Percentiles rank a stretch among this genome's conserved stretches.
phyloP scores from a whole-genome alignment of 2,329 filamentous ascomycete genomes.

The Monilinia polystroma region DNA sequence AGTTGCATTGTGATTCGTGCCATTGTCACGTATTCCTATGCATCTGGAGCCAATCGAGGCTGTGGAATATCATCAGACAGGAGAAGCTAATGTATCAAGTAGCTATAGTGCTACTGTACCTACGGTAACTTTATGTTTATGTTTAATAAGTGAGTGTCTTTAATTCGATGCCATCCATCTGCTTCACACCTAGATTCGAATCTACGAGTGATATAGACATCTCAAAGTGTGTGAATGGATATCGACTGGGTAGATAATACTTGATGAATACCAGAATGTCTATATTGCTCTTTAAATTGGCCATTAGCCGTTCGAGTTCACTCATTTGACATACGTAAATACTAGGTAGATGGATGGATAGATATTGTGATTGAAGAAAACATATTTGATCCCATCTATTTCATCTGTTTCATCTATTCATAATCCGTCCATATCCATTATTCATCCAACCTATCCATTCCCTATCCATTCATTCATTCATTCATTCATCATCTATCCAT shows the following conservation, averaged over 20 bases:
- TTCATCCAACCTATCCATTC: background rate
- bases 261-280: too few relatives aligned
- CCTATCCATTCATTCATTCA: background rate
- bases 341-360: too few relatives aligned
- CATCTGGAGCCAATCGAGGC: conserved; percentile 1
- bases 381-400: too few relatives aligned
- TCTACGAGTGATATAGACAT: background rate
- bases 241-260: too few relatives aligned
- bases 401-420: too few relatives aligned
- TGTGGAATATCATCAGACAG: background rate
- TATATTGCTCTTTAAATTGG: too few relatives aligned
- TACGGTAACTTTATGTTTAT: conserved; percentile 8
- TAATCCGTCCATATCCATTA: too few relatives aligned
- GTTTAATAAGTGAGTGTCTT: background rate
- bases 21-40: background rate
- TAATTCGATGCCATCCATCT: conserved; percentile 10
- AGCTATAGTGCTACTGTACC: background rate
- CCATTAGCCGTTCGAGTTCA: too few relatives aligned
- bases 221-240: too few relatives aligned
- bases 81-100: background rate
- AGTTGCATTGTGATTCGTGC: conserved; percentile 14
- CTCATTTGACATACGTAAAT: too few relatives aligned
- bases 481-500: background rate
- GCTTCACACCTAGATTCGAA: background rate
- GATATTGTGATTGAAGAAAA: too few relatives aligned